Conservation (phyloP, 108 stramenopile genomes). For the Pseudonitzschia delicatissima region DNA sequence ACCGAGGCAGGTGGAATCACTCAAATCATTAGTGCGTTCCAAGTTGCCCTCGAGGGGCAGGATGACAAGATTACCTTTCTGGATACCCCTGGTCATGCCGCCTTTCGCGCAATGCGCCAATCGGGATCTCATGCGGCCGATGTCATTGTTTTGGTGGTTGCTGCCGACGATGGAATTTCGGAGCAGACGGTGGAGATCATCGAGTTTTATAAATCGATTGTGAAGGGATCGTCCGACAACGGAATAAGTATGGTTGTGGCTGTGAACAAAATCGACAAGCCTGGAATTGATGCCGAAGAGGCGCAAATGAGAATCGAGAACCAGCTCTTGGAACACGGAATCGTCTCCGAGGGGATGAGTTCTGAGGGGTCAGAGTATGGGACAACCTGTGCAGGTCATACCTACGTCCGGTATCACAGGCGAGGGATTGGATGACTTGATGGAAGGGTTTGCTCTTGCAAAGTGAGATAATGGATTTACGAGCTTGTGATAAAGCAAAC, state of each 20-base stretch:
- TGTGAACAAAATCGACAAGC: constrained; percentile 94
- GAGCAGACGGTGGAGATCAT: constrained; percentile 95
- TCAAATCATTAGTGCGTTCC: constrained; percentile 93
- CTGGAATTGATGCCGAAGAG: constrained; percentile 80
- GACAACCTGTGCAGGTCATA: constrained; percentile 82
- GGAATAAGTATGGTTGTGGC: constrained; percentile 89
- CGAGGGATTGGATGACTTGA: constrained; percentile 86
- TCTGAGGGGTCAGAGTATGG: constrained; percentile 64
- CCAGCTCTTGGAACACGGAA: constrained; percentile 86
- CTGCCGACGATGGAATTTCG: constrained; percentile 94
- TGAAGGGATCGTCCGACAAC: constrained; percentile 51
- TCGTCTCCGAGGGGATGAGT: constrained; percentile 56
- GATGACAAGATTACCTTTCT: constrained; percentile 84
- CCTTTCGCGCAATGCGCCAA: constrained; percentile 91
- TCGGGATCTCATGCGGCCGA: constrained; percentile 93
- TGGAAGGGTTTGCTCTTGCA: constrained; percentile 79
- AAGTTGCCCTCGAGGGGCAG: constrained; percentile 56
- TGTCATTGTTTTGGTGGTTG: constrained; percentile 93
- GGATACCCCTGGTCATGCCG: constrained; percentile 98
- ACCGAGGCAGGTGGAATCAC: constrained; percentile 98
- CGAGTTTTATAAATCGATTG: constrained; percentile 86
- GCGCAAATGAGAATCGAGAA: constrained; percentile 73
- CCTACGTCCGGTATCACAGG: constrained; percentile 87
- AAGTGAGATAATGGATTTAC: constrained; percentile 81
- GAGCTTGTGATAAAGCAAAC: constrained; percentile 73